Percentiles rank a stretch among this genome's conserved stretches.
These are phyloP conservation scores for Fusarium coffeatum DNA, from an alignment of 2,329 filamentous ascomycete species.

Conservation along the genomic window DNA sequence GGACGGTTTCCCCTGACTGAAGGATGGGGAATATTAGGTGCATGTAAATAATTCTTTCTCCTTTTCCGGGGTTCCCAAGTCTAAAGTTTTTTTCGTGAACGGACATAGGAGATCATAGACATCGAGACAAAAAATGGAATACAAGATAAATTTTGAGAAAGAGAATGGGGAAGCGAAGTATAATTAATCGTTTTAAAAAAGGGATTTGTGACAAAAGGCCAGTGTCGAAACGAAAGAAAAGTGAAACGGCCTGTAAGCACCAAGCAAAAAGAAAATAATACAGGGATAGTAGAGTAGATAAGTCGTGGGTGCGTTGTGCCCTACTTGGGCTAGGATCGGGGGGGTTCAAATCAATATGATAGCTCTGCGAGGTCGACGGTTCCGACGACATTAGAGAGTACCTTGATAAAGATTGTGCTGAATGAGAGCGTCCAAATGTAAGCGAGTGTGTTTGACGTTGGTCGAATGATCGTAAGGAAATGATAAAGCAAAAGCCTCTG, in stretches of 20 bases:
- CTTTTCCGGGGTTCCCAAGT: constrained; percentile 44
- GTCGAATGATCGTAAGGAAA: constrained; percentile 16
- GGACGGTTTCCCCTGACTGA: constrained; percentile 41
- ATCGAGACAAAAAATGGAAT: constrained; percentile 29
- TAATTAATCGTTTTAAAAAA: constrained; percentile 35
- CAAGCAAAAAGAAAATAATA: constrained; percentile 35
- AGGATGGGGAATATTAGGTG: constrained; percentile 44
- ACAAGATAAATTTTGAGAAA: constrained; percentile 32
- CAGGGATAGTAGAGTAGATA: constrained; percentile 34
- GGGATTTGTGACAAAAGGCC: constrained; percentile 36
- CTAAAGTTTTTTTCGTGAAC: constrained; percentile 45
- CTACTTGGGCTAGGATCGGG: constrained; percentile 36
- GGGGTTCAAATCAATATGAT: constrained; percentile 34
- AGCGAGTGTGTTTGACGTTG: constrained; percentile 24
- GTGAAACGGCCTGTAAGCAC: constrained; percentile 43
- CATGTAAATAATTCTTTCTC: constrained; percentile 46
- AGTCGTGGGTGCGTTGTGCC: constrained; percentile 39
- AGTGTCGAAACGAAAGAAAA: constrained; percentile 30
- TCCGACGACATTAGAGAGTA: constrained; percentile 21
- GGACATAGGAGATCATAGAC: constrained; percentile 46
- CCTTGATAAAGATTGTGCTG: constrained; percentile 9
- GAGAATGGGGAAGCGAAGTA: constrained; percentile 30
- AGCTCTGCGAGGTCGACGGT: constrained; percentile 26
- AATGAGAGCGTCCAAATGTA: constrained; percentile 7
- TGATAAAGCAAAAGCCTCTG: not conserved